A percentile compares a stretch with the other conserved stretches of the same genome.
phyloP scores from a whole-genome alignment of 2,329 filamentous ascomycete genomes.

The Camptophora hylomeconis region DNA sequence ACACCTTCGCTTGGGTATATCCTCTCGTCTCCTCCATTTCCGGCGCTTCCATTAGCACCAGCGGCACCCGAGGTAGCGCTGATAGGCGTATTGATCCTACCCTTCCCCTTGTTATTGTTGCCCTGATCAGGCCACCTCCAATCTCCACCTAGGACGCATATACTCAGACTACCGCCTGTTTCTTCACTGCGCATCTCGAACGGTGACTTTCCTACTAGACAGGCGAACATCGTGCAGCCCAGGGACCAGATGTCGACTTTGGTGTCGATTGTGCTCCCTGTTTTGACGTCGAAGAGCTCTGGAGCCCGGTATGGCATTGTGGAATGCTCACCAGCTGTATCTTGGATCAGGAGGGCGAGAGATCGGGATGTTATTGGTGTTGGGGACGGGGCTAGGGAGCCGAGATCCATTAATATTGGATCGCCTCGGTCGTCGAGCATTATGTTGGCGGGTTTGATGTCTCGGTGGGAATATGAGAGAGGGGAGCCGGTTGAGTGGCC shows the following conservation, averaged over 20 bases:
- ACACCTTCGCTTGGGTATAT: constrained; percentile 62
- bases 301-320: constrained; percentile 98
- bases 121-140: constrained; percentile 94
- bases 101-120: constrained; percentile 46
- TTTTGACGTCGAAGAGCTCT: constrained; percentile 96
- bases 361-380: constrained; percentile 82
- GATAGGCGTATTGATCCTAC: constrained; percentile 17
- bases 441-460: constrained; percentile 98
- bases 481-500: constrained; percentile 55
- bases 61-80: constrained; percentile 18
- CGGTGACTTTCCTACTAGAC: constrained; percentile 87
- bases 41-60: constrained; percentile 15
- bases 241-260: constrained; percentile 98
- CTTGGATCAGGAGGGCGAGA: constrained; percentile 81
- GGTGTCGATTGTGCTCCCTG: constrained; percentile 78
- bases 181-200: constrained; percentile 95
- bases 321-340: constrained; percentile 86
- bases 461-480: constrained; percentile 80
- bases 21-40: constrained; percentile 24
- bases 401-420: constrained; percentile 94
- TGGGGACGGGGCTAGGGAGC: constrained; percentile 76
- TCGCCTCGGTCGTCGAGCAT: constrained; percentile 74
- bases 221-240: constrained; percentile 95
- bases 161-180: constrained; percentile 82
- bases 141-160: constrained; percentile 85